These are phyloP conservation scores for Aspergillus transmontanensis DNA, from an alignment of 2,329 filamentous ascomycete species.

Conservation along the genomic window DNA sequence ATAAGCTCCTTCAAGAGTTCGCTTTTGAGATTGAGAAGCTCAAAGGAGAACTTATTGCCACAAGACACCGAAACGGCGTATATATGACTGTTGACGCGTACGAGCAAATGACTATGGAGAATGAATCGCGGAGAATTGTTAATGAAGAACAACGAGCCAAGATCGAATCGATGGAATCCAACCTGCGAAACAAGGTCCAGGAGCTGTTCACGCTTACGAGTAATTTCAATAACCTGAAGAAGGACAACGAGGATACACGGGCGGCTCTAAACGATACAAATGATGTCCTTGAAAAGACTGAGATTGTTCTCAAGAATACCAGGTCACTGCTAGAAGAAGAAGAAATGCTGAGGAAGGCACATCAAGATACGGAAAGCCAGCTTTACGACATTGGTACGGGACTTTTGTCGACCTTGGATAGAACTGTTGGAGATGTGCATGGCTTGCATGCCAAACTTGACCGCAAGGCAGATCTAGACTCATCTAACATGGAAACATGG, in stretches of 20 bases:
- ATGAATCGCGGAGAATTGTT: constrained; percentile 86
- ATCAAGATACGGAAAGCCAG: constrained; percentile 79
- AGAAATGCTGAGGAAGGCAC: constrained; percentile 75
- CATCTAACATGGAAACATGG: constrained; percentile 79
- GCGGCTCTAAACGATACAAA: constrained; percentile 76
- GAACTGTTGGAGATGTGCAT: constrained; percentile 77
- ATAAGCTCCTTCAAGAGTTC: constrained; percentile 86
- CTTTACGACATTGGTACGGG: constrained; percentile 73
- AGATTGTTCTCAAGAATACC: constrained; percentile 78
- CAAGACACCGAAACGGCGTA: constrained; percentile 89
- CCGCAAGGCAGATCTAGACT: constrained; percentile 81
- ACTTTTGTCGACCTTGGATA: constrained; percentile 75
- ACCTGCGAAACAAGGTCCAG: constrained; percentile 89
- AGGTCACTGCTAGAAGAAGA: constrained; percentile 78
- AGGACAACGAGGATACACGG: constrained; percentile 80
- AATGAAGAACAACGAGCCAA: constrained; percentile 90
- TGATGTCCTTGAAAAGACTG: constrained; percentile 81
- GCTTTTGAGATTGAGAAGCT: constrained; percentile 91
- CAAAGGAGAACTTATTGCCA: constrained; percentile 90
- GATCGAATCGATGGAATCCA: constrained; percentile 88
- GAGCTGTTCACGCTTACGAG: constrained; percentile 85
- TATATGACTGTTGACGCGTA: constrained; percentile 88
- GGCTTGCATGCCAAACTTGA: constrained; percentile 84
- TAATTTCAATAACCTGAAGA: constrained; percentile 84
- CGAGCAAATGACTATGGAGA: constrained; percentile 88